Evolutionary conservation across 2,329 filamentous ascomycete genomes (phyloP), one percentile per base, ranked within the genome.

Genomic region (Rhynchosporium graminicola): DNA sequence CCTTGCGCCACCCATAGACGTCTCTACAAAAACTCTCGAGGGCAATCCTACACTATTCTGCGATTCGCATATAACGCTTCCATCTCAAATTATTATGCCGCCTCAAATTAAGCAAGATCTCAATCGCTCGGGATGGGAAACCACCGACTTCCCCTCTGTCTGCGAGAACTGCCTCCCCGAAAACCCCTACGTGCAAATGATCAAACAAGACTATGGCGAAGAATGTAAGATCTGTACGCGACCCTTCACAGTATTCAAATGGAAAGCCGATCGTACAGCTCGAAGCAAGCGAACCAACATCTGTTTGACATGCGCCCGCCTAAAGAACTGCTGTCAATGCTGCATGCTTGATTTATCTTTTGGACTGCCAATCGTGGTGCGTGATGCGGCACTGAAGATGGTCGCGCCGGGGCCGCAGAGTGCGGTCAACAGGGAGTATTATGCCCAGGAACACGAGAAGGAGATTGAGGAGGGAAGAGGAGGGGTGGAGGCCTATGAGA

Each of bases 261-360:
- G 94, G 94, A 94, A 94, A 71, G 88, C 91, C 67, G 93, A 96
- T 75, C 91, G 95, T 62, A 95, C 93, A 2, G 87, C 92, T 31
- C 90, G 93, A 65, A 93, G 94, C 76, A 97, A 96, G 78, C 88
- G 91, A 69, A 98, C 94, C 60, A 96, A 91, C 72, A 96, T 98
- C 72, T 99, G 95, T 77, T 82, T 99, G 29, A 99, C 95, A 46
- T 99, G 95, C 80, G 94, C 95, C 28, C 90, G 95, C 50, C 83
- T 98, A 69, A 99, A 99, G 79, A 99, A 99, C 80, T 98, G 95
- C 80, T 99, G 95, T 74, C 95, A 99, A 80, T 94, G 89, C 78
- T 99, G 95, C 80, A 98, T 98, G 92, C 88, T 99, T 59, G 95
- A 99, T 82, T 80, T 99, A 64, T 94, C 91, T 12, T 99, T 98